phyloP scores from a whole-genome alignment of 352 stramenopile genomes.

The Thraustotheca clavata region DNA sequence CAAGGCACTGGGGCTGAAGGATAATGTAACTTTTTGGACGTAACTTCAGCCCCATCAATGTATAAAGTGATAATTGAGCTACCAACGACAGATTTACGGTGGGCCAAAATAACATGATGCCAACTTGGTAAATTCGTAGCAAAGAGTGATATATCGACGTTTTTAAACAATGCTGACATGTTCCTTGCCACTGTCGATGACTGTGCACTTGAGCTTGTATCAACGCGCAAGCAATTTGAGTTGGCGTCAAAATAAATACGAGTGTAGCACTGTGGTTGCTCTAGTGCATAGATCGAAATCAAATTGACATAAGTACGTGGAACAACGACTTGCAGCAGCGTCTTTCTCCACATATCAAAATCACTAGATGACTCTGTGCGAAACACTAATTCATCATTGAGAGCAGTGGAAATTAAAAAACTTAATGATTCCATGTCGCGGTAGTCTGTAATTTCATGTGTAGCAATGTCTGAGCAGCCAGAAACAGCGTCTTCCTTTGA shows the following conservation, averaged over 20 bases:
- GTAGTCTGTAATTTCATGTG: conserved; percentile 40
- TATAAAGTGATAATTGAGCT: conserved; percentile 65
- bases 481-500: conserved; percentile 29
- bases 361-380: background rate
- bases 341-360: conserved; percentile 14
- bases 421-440: conserved; percentile 25
- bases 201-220: conserved; percentile 51
- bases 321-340: background rate
- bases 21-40: conserved; percentile 65
- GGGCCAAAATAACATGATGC: conserved; percentile 66
- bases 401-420: conserved; percentile 44
- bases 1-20: conserved; percentile 38
- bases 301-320: conserved; percentile 22
- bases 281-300: conserved; percentile 61
- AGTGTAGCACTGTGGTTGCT: conserved; percentile 50
- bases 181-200: conserved; percentile 39
- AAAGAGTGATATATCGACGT: conserved; percentile 43
- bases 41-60: conserved; percentile 61
- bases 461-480: conserved; percentile 29
- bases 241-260: conserved; percentile 66
- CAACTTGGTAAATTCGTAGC: conserved; percentile 32
- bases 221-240: conserved; percentile 51
- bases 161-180: conserved; percentile 55
- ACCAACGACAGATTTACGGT: conserved; percentile 58
- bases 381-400: conserved; percentile 28